These are phyloP conservation scores for Stephanodiscus minutulus DNA, from an alignment of 108 stramenopile species.

Conservation along the genomic window DNA sequence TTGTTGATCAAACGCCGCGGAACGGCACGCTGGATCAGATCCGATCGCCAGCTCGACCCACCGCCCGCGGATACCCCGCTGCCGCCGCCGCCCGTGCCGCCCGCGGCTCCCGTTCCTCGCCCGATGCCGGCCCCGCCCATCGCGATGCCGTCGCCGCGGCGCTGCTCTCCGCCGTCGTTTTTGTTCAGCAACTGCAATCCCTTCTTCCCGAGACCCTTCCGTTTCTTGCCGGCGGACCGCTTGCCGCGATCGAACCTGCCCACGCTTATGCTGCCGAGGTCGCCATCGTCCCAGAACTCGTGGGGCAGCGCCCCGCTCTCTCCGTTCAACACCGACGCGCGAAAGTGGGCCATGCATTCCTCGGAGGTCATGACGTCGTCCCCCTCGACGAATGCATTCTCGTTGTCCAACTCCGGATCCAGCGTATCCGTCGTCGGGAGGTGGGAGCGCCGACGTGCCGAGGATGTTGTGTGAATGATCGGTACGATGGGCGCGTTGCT, in stretches of 20 bases:
- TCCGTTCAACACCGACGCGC: constrained; percentile 40
- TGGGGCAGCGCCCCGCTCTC: constrained; percentile 50
- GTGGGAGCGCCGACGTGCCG: constrained; percentile 70
- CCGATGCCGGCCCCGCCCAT: constrained; percentile 16
- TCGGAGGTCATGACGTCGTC: constrained; percentile 53
- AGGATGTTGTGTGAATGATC: constrained; percentile 54
- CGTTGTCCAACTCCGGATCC: constrained; percentile 45
- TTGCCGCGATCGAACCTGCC: constrained; percentile 49
- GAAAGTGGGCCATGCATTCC: constrained; percentile 51
- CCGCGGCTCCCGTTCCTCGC: constrained; percentile 2
- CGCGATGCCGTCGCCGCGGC: constrained; percentile 5
- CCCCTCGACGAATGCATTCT: constrained; percentile 46
- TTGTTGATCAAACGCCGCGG: constrained; percentile 39
- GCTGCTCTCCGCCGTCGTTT: constrained; percentile 9
- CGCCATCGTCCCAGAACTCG: constrained; percentile 45
- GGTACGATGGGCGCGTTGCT: constrained; percentile 12
- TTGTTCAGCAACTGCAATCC: constrained; percentile 11
- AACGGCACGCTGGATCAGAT: constrained; percentile 39
- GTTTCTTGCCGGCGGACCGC: constrained; percentile 33
- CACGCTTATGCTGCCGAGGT: constrained; percentile 41
- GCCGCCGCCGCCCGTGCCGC: neutral
- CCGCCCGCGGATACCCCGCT: constrained; percentile 3
- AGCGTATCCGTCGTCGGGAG: constrained; percentile 46
- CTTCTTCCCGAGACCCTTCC: constrained; percentile 9
- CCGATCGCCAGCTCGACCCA: constrained; percentile 41